phyloP scores from a whole-genome alignment of 768 basidiomycete genomes.

The Panaeolus papilionaceus region DNA sequence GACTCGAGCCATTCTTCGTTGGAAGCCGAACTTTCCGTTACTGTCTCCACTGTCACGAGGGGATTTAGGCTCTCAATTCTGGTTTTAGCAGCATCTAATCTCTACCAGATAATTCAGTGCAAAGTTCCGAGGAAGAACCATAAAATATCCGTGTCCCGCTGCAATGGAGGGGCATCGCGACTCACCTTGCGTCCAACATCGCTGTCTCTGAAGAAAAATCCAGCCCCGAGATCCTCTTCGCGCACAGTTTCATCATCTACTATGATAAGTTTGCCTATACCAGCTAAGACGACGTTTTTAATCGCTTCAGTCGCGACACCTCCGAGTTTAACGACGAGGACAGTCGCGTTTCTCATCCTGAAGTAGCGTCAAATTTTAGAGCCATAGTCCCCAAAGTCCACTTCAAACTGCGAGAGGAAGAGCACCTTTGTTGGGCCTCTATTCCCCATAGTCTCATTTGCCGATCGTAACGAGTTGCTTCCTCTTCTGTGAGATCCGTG shows the following conservation, averaged over 20 bases:
- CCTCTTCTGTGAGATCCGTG: conserved; percentile 72
- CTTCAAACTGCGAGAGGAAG: conserved; percentile 21
- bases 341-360: conserved; percentile 94
- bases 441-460: conserved; percentile 98
- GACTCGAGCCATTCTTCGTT: conserved; percentile 60
- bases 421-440: conserved; percentile 93
- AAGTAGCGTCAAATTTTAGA: conserved; percentile 18
- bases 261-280: conserved; percentile 89
- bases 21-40: conserved; percentile 55
- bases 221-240: conserved; percentile 88
- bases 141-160: conserved; percentile 39
- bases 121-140: conserved; percentile 44
- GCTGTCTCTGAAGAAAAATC: conserved; percentile 93
- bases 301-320: conserved; percentile 93
- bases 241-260: conserved; percentile 78
- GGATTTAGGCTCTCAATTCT: conserved; percentile 93
- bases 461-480: conserved; percentile 86
- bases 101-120: conserved; percentile 50
- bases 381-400: conserved; percentile 9
- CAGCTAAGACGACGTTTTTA: conserved; percentile 97
- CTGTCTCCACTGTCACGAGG: conserved; percentile 80
- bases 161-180: conserved; percentile 16
- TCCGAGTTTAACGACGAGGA: conserved; percentile 78
- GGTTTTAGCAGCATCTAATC: conserved; percentile 83
- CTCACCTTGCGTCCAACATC: conserved; percentile 91